Evolutionary conservation across 2,329 filamentous ascomycete species (phyloP), one percentile per base, ranked within the genome.

Genomic region (Ascochyta lentis): DNA sequence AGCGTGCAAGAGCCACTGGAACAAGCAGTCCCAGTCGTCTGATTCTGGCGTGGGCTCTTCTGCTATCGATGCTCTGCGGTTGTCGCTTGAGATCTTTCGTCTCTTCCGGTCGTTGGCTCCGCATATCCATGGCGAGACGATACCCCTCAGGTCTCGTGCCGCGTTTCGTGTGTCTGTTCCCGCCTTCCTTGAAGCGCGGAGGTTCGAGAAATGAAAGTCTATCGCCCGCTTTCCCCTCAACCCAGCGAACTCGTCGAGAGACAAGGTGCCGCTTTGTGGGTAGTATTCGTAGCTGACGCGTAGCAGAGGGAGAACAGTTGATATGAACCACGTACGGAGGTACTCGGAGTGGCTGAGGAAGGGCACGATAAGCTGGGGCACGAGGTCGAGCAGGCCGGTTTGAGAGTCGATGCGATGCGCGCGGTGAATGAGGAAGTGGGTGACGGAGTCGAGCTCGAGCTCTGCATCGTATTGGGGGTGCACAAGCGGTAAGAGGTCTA

Each of bases 71-170:
- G 54, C 56, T 24, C 66, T 59, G 23, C 61, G 65, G 15, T 71
- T 64, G 15, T 64, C 64, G 15, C 43, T 52, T 46, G 77, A 77
- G 13, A 83, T 67, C 61, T 77, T 83, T 53, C 71, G 76, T 59
- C 76, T 71, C 56, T 82, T 83, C 79, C 88, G 87, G 49, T 87
- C 83, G 19, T 76, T 81, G 46, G 86, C 81, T 41, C 86, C 86
- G 66, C 89, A 86, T 44, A 92, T 78, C 90, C 90, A 94, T 2
- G 90, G 90, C 0, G 86, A 87, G 45, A 93, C 77, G 34, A 93
- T 69, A 0, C 87, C 85, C 59, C 84, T 84, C 51, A 93, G 69
- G 68, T 92, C 89, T 53, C 89, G 83, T 1, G 84, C 86, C 43
- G 88, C 60, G 49, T 67, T 56, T 70, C 34, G 79, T 70, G 1